These are phyloP conservation scores for Sedum album DNA, from an alignment of 164 flowering plant species.

Conservation along the genomic window DNA sequence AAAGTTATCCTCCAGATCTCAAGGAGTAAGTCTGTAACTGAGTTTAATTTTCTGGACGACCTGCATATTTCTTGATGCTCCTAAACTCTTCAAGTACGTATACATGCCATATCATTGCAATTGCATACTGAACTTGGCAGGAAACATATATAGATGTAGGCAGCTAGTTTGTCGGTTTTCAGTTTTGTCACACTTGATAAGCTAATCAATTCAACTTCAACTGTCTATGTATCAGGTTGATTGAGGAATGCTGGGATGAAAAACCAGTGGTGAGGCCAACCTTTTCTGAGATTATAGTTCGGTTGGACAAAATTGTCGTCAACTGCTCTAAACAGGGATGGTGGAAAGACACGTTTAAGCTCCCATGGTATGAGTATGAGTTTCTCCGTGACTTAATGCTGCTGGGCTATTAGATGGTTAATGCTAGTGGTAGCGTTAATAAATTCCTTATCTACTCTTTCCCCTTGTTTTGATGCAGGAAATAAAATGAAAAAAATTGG, in stretches of 20 bases:
- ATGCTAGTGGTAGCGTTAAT: too few species aligned
- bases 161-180: not conserved
- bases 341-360: constrained; percentile 97
- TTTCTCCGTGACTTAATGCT: not conserved
- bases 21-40: constrained; percentile 59
- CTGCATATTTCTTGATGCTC: too few species aligned
- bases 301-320: constrained; percentile 65
- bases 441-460: not conserved
- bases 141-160: not conserved
- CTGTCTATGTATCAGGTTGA: constrained; percentile 41
- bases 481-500: not conserved
- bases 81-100: too few species aligned
- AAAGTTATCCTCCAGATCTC: constrained; percentile 70
- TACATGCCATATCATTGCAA: too few species aligned
- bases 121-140: too few species aligned
- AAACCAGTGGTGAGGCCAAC: constrained; percentile 60
- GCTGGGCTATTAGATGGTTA: not conserved
- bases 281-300: constrained; percentile 70
- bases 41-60: not conserved
- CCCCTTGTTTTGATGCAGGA: not conserved
- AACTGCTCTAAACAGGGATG: constrained; percentile 77
- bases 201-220: not conserved
- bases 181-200: not conserved
- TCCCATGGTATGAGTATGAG: constrained; percentile 73
- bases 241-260: constrained; percentile 86